phyloP scores from a whole-genome alignment of 106 monocot genomes.

The Dioscorea zingiberensis region DNA sequence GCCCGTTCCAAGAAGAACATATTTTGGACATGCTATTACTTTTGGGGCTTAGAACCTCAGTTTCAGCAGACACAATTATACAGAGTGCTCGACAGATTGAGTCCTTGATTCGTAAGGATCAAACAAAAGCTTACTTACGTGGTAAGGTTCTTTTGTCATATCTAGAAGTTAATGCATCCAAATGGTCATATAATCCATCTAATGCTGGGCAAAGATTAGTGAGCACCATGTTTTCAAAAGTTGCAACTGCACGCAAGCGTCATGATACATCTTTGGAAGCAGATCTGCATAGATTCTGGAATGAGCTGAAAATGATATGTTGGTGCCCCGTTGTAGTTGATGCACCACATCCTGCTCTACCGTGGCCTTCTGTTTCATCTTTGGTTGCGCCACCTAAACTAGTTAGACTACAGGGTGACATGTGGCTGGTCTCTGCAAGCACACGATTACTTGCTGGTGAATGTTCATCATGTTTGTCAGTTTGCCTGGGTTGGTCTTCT shows the following conservation, averaged over 20 bases:
- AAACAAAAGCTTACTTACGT: conserved; percentile 61
- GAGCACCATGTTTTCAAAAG: conserved; percentile 42
- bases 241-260: conserved; percentile 26
- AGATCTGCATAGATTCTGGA: conserved; percentile 86
- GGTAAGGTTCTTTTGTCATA: conserved; percentile 89
- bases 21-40: conserved; percentile 72
- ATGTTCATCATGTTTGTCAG: conserved; percentile 70
- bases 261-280: conserved; percentile 25
- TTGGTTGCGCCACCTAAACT: conserved; percentile 91
- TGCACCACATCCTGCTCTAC: conserved; percentile 68
- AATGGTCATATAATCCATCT: conserved; percentile 45
- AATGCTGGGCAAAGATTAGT: conserved; percentile 30
- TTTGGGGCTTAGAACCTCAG: conserved; percentile 85
- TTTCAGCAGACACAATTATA: conserved; percentile 65
- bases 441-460: conserved; percentile 95
- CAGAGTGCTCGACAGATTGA: conserved; percentile 86
- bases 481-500: conserved; percentile 73
- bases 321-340: conserved; percentile 92
- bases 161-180: conserved; percentile 80
- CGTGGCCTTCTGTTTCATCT: conserved; percentile 87
- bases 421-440: conserved; percentile 98
- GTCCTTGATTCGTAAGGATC: conserved; percentile 74
- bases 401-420: conserved; percentile 63
- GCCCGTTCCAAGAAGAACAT: conserved; percentile 63
- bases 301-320: conserved; percentile 81